Conservation (phyloP, 257 asterid species). For the Scutellaria minor region DNA sequence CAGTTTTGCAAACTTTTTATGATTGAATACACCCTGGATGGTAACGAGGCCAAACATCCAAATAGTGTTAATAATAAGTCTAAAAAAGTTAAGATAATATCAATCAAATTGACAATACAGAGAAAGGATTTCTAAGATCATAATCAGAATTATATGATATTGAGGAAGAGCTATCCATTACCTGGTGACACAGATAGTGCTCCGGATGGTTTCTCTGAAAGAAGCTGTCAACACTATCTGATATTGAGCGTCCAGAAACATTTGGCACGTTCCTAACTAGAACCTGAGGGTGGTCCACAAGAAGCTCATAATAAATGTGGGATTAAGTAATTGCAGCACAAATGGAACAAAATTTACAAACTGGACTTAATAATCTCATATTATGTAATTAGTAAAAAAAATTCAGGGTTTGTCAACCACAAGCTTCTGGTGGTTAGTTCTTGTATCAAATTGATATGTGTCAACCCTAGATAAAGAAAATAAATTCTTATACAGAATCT, state of each 20-base stretch:
- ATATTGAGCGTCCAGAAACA: constrained; percentile 62
- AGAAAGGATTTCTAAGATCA: neutral
- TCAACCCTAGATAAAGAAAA: constrained; percentile 5
- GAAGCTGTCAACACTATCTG: constrained; percentile 71
- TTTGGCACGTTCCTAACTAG: constrained; percentile 88
- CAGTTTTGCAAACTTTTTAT: constrained; percentile 77
- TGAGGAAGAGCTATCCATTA: constrained; percentile 34
- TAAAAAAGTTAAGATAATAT: neutral
- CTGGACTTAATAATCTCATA: neutral
- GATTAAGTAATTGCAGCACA: constrained; percentile 3
- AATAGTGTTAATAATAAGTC: neutral
- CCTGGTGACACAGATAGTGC: constrained; percentile 97
- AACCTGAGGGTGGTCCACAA: constrained; percentile 58
- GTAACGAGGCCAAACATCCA: constrained; percentile 20
- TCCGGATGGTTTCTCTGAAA: constrained; percentile 82
- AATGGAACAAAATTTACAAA: neutral
- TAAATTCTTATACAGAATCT: constrained; percentile 1
- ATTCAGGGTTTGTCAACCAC: neutral
- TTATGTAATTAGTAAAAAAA: constrained; percentile 3
- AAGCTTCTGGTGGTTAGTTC: neutral
- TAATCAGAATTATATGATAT: neutral
- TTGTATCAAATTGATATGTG: constrained; percentile 1
- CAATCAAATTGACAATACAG: neutral
- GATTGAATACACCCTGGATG: constrained; percentile 73
- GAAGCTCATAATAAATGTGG: constrained; percentile 1